Evolutionary conservation across 2,329 filamentous ascomycete genomes (phyloP).

Genomic region (Sporothrix schenckii): DNA sequence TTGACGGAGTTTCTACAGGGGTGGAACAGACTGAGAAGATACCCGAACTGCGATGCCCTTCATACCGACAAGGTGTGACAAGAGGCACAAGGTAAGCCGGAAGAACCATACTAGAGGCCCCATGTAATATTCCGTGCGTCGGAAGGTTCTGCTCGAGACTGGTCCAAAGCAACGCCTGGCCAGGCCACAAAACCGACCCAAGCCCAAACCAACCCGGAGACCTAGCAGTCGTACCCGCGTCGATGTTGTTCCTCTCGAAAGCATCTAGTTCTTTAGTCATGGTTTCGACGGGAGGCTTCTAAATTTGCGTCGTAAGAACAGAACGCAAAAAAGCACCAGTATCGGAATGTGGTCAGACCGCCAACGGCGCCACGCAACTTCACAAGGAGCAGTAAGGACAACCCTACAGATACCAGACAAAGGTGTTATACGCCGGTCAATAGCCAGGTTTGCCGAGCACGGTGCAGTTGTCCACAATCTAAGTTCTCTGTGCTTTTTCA

Average conservation of each 20-base stretch:
- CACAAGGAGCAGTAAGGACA: background rate
- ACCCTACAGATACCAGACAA: background rate
- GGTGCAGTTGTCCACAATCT: background rate
- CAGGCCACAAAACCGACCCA: background rate
- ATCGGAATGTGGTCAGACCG: background rate
- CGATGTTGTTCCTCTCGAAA: background rate
- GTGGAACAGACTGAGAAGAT: background rate
- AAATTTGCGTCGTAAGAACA: background rate
- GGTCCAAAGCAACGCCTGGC: background rate
- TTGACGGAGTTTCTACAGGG: constrained; percentile 7
- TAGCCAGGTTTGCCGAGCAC: background rate
- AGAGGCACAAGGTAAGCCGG: background rate
- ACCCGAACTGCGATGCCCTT: background rate
- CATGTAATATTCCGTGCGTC: too few relatives aligned
- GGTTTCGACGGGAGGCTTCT: background rate
- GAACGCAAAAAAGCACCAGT: background rate
- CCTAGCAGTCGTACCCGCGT: background rate
- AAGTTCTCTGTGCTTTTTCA: background rate
- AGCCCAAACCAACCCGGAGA: background rate
- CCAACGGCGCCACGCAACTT: constrained; percentile 4
- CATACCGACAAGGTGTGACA: background rate
- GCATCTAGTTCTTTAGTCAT: background rate
- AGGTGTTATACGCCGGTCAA: background rate
- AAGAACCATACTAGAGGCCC: background rate
- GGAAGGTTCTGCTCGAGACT: too few relatives aligned